A percentile compares a stretch with the other conserved stretches of the same genome.
Conservation (phyloP, 257 asterid genomes). For the Craterostigma plantagineum region DNA sequence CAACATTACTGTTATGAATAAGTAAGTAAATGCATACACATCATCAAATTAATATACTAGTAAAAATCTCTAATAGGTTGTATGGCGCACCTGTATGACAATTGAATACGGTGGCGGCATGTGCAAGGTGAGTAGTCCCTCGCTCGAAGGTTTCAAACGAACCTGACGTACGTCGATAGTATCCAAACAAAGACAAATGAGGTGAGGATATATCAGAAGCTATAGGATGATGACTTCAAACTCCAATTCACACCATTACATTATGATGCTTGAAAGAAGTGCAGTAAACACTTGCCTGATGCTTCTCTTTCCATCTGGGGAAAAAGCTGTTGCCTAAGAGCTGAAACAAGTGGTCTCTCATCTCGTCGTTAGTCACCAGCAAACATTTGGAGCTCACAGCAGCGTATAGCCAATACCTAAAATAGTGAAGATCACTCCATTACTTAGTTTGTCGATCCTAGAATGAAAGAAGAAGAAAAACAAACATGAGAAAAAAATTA, state of each 20-base stretch:
- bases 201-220: no score
- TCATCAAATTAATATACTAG: no score
- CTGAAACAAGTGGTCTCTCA: constrained; percentile 94
- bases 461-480: not conserved
- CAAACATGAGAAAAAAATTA: not conserved
- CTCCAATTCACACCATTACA: not conserved
- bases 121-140: constrained; percentile 19
- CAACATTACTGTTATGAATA: not conserved
- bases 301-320: constrained; percentile 98
- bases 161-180: no score
- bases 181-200: no score
- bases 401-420: constrained; percentile 97
- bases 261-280: constrained; percentile 1
- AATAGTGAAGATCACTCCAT: no score
- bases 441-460: not conserved
- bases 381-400: constrained; percentile 78
- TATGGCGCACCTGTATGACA: constrained; percentile 51
- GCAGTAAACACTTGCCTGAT: no score
- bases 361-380: constrained; percentile 92
- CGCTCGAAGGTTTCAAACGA: constrained; percentile 26
- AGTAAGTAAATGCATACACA: constrained; percentile 5
- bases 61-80: not conserved
- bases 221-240: not conserved
- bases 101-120: constrained; percentile 94
- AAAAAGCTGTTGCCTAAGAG: constrained; percentile 71